phyloP scores from a whole-genome alignment of 306 rosid species.

The Hylodesmum podocarpum region DNA sequence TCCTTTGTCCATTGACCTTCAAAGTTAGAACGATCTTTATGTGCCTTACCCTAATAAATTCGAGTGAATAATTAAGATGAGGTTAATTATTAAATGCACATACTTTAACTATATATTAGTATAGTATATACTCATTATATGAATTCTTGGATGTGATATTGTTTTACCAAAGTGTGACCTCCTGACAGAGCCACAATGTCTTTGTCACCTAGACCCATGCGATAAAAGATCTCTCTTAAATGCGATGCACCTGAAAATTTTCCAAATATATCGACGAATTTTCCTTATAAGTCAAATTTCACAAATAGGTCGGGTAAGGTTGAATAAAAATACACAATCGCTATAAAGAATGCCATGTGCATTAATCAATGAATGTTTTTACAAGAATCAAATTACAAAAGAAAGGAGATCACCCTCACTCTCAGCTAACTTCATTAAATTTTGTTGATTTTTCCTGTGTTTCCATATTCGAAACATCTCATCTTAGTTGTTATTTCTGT shows the following conservation, averaged over 20 bases:
- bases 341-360: not conserved
- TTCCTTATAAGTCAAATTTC: not conserved
- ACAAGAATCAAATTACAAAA: not conserved
- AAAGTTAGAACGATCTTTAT: constrained; percentile 74
- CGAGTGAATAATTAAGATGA: constrained; percentile 13
- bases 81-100: not conserved
- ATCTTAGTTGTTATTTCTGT: not conserved
- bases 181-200: constrained; percentile 92
- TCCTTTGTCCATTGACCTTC: constrained; percentile 82
- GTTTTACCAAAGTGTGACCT: constrained; percentile 82
- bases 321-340: not conserved
- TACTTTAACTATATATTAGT: not conserved
- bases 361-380: not conserved
- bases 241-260: constrained; percentile 61
- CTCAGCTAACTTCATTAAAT: not conserved
- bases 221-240: constrained; percentile 62
- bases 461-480: not conserved
- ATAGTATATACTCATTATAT: too few species aligned
- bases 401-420: not conserved
- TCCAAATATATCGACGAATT: not conserved
- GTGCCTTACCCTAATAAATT: constrained; percentile 71
- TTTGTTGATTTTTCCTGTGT: not conserved
- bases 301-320: not conserved
- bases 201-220: constrained; percentile 72
- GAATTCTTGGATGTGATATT: not conserved